Evolutionary conservation across 768 basidiomycete species (phyloP), one percentile per base, ranked within the genome.

Genomic region (Gelatoporia subvermispora): DNA sequence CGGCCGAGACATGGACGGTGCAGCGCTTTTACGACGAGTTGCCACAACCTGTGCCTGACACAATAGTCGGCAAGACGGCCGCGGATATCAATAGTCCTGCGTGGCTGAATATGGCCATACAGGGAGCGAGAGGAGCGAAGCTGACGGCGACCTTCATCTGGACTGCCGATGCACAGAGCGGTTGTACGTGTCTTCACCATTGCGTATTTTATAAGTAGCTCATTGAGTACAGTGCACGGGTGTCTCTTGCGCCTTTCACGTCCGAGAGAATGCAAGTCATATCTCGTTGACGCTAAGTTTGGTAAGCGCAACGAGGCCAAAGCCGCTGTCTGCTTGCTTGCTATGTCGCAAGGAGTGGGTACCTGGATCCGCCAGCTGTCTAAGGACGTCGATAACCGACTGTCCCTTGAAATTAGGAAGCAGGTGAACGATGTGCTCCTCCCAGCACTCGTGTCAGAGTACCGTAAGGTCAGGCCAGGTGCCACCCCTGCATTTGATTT

Each of bases 301-400:
- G 55, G 69, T 2, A 83, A 78, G 56, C 78, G 78, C 3, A 64
- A 67, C 0, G 85, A 88, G 45, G 85, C 85, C n/a, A 85, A 83
- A 61, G 71, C 74, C 0, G 87, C 85, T 0, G 86, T 79, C 2
- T 79, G 76, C 50, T 63, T 88, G 20, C 68, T 79, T 15, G 86
- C 84, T 0, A 76, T 88, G 61, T 79, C 82, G 2, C 73, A 79
- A 51, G 81, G 81, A 8, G 67, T 82, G 9, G 81, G 79, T 4
- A 64, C 71, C 18, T 81, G 81, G 54, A 75, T 84, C 38, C 79
- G 76, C 16, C 60, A 64, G 3, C 60, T 81, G 28, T 63, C 64
- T 16, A 64, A 65, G 10, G 69, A 65, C 16, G 54, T 75, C 7
- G 78, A 81, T 38, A 64, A 65, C 23, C 76, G 69, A 41, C 55